Conservation (phyloP, 139 green algal genomes). For the Picochlorum costavermella region DNA sequence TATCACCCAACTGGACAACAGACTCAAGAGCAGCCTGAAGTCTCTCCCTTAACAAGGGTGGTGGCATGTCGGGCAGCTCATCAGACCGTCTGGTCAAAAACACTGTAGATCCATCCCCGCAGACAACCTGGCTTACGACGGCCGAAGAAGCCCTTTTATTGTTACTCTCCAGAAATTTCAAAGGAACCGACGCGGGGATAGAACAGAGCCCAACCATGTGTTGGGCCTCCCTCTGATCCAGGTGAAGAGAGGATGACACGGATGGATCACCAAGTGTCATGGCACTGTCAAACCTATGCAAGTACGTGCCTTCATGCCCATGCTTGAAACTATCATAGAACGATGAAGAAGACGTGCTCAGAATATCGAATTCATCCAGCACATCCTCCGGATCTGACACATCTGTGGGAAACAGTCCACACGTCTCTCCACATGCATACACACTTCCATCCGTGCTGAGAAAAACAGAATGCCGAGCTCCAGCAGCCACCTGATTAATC, state of each 20-base stretch:
- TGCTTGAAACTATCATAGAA: too few relatives aligned
- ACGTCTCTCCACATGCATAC: constrained; percentile 45
- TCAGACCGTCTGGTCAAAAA: constrained; percentile 54
- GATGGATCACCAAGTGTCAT: constrained; percentile 22
- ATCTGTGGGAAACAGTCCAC: neutral
- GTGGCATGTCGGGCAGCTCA: constrained; percentile 41
- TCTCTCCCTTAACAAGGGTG: constrained; percentile 33
- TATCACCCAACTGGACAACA: neutral
- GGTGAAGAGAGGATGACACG: constrained; percentile 19
- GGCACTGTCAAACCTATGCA: too few relatives aligned
- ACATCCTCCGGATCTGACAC: too few relatives aligned
- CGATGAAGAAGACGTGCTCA: too few relatives aligned
- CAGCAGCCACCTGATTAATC: constrained; percentile 47
- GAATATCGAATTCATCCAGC: too few relatives aligned
- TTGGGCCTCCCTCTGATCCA: neutral
- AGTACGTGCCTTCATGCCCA: too few relatives aligned
- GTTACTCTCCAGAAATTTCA: constrained; percentile 26
- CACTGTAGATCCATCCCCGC: constrained; percentile 43
- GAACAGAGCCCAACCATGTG: neutral
- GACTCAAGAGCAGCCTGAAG: constrained; percentile 17
- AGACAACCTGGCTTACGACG: constrained; percentile 46
- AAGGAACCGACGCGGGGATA: constrained; percentile 20
- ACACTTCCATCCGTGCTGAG: constrained; percentile 51
- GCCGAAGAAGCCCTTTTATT: constrained; percentile 4
- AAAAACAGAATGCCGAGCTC: constrained; percentile 57